These are phyloP conservation scores for Cordyceps cateniannulata DNA, from an alignment of 2,329 filamentous ascomycete species.

Conservation along the genomic window DNA sequence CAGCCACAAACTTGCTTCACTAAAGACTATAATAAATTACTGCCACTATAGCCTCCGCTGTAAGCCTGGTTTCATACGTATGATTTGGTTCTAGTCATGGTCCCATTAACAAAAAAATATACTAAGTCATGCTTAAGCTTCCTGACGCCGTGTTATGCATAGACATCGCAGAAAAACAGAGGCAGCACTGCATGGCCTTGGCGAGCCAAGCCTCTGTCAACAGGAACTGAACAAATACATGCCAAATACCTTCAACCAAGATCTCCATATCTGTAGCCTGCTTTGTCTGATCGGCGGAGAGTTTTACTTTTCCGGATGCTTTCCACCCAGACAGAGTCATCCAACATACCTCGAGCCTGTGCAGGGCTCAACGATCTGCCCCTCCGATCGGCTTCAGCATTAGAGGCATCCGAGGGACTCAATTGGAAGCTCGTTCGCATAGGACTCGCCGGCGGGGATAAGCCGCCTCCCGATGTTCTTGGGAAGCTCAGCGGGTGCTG, in stretches of 20 bases:
- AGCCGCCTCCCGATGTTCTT: constrained; percentile 36
- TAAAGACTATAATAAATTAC: not conserved
- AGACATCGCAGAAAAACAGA: not conserved
- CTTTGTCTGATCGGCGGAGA: constrained; percentile 37
- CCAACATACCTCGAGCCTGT: constrained; percentile 77
- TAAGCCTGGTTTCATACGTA: not conserved
- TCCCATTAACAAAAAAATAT: not conserved
- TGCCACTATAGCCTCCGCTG: not conserved
- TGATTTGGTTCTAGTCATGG: not conserved
- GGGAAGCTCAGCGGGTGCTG: constrained; percentile 50
- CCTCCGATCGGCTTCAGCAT: constrained; percentile 46
- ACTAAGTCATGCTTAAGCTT: not conserved
- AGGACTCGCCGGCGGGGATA: constrained; percentile 36
- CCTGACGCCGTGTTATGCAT: not conserved
- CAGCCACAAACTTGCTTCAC: not conserved
- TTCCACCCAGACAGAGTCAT: constrained; percentile 88
- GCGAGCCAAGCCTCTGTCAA: not conserved
- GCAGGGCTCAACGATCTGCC: constrained; percentile 66
- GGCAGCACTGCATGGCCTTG: not conserved
- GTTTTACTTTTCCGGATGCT: constrained; percentile 87
- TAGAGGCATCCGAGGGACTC: constrained; percentile 28
- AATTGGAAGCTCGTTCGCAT: constrained; percentile 55
- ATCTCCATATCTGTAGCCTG: constrained; percentile 27
- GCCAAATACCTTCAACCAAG: constrained; percentile 15
- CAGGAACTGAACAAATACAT: not conserved